Evolutionary conservation across 208 protist genomes (phyloP), one percentile per base, ranked within the genome.

Genomic region (Leishmania lainsoni): DNA sequence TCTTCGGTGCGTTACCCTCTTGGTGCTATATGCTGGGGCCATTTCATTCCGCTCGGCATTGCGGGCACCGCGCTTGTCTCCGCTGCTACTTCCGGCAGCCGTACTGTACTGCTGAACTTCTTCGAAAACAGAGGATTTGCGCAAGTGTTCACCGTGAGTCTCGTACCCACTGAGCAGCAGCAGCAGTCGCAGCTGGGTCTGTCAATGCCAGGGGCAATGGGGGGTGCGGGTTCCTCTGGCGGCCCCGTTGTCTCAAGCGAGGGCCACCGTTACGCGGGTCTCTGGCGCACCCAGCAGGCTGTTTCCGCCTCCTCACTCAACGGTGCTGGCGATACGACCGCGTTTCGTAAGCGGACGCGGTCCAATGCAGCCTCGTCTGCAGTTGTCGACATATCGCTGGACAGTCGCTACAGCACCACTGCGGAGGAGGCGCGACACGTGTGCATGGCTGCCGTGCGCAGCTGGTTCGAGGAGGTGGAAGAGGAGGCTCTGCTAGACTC

Each of bases 1-100:
- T 58, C 76, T 48, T 29, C 59, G 45, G 54, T 84, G 29, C 51
- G 73, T 32, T 79, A 86, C 69, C 85, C 87, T 9, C 85, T 88
- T 39, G 75, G 79, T 0, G 73, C 91, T 4, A 78, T 68, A 20
- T 61, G 68, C 17, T 90, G 84, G 83, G 91, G 91, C 51, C 85
- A 76, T 42, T 93, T 90, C 75, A 91, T 93, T 26, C 92, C 92
- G 0, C 88, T 96, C 10, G 92, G 87, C 20, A 93, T 96, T 75
- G 92, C 85, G 5, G 83, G 86, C 45, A 76, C 88, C 42, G 78
- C 81, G 0, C 84, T 92, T 68, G 42, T 92, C 22, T 89, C 90
- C 42, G 74, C 86, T 22, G 80, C 85, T 32, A 89, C 90, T 2
- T 78, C 81, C 3, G 84, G 81, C 54, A 90, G 85, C 26, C 81